These are phyloP conservation scores for Nematocida parisii DNA, from an alignment of 371 early-diverging fungal species.

Conservation along the genomic window DNA sequence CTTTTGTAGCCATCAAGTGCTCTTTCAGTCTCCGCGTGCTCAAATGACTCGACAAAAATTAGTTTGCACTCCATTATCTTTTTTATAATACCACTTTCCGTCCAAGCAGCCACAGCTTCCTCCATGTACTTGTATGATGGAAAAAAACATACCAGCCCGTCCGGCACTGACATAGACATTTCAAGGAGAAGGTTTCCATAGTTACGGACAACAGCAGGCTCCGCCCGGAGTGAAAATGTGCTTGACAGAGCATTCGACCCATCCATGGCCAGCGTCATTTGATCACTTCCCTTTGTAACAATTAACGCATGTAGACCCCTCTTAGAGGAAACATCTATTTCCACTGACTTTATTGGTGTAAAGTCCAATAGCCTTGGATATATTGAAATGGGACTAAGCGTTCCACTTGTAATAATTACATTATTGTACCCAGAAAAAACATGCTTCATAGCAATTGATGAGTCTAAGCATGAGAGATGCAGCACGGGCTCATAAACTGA, in stretches of 20 bases:
- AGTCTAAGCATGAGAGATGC: constrained; percentile 81
- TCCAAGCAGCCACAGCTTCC: constrained; percentile 93
- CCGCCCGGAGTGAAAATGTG: constrained; percentile 91
- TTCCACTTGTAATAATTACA: constrained; percentile 97
- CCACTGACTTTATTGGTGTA: constrained; percentile 75
- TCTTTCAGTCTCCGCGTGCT: constrained; percentile 90
- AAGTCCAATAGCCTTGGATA: constrained; percentile 94
- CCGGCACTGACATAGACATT: constrained; percentile 86
- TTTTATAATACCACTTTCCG: constrained; percentile 74
- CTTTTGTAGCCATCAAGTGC: constrained; percentile 88
- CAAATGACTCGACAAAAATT: constrained; percentile 96
- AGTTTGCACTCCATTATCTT: constrained; percentile 91
- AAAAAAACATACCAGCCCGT: constrained; percentile 96
- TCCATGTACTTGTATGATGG: constrained; percentile 98
- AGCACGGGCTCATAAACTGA: constrained; percentile 78
- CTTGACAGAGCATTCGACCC: constrained; percentile 10
- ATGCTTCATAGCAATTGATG: constrained; percentile 88
- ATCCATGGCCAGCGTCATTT: constrained; percentile 64
- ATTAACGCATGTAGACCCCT: constrained; percentile 88
- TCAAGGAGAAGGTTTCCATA: constrained; percentile 94
- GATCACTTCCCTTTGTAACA: constrained; percentile 70
- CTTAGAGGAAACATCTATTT: constrained; percentile 83
- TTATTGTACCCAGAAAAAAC: constrained; percentile 88
- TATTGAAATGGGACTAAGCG: constrained; percentile 93
- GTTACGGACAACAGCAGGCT: constrained; percentile 95